Conservation (phyloP, 352 stramenopile species). For the Peronospora tabacina region DNA sequence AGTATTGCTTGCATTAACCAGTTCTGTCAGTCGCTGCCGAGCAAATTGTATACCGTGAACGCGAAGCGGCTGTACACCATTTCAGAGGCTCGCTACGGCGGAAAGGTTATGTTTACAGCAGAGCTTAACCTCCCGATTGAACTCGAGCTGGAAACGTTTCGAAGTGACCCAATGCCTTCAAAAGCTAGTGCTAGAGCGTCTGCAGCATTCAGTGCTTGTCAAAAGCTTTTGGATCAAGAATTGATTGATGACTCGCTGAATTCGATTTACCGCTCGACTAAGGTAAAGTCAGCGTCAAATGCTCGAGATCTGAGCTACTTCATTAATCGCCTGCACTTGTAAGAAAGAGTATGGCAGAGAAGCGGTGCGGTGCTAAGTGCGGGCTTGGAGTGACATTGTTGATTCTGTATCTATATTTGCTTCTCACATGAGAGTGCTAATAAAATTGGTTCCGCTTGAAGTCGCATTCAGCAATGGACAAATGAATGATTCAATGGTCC, state of each 20-base stretch:
- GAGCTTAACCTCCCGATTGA: conserved; percentile 45
- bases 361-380: background rate
- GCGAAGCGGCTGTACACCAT: conserved; percentile 52
- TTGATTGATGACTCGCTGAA: conserved; percentile 62
- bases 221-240: conserved; percentile 39
- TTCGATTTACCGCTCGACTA: conserved; percentile 64
- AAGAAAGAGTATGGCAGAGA: conserved; percentile 1
- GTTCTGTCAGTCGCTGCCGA: conserved; percentile 69
- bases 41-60: conserved; percentile 43
- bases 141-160: conserved; percentile 40
- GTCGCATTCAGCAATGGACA: background rate
- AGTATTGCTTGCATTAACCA: conserved; percentile 66
- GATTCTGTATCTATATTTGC: background rate
- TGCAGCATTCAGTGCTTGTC: conserved; percentile 53
- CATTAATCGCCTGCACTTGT: conserved; percentile 36
- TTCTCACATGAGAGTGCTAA: background rate
- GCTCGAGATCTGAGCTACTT: conserved; percentile 51
- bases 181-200: conserved; percentile 55
- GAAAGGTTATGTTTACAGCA: conserved; percentile 43
- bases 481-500: too few relatives aligned
- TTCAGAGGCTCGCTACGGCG: conserved; percentile 22
- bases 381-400: background rate
- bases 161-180: conserved; percentile 38
- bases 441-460: background rate
- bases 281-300: conserved; percentile 32